Conservation (phyloP, 352 stramenopile species). For the Nothophytophthora sp. region DNA sequence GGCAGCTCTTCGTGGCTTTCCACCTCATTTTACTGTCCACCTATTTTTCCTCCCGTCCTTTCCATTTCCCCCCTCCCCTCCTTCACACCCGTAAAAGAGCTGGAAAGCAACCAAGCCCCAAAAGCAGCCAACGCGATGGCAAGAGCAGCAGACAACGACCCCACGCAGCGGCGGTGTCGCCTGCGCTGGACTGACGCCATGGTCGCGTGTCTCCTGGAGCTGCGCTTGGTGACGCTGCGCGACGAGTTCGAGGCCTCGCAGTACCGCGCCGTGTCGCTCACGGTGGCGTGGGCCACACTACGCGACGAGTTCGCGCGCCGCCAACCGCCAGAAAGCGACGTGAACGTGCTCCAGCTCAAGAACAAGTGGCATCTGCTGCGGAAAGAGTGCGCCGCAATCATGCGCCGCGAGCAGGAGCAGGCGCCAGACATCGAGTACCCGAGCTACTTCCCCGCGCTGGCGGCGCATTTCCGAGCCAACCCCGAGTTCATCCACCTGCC, state of each 20-base stretch:
- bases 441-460: neutral
- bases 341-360: constrained; percentile 1
- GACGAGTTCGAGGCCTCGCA: neutral
- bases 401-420: neutral
- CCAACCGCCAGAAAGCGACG: neutral
- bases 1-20: no score
- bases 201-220: neutral
- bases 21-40: no score
- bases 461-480: neutral
- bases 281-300: neutral
- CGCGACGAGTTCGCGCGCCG: neutral
- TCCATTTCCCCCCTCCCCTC: no score
- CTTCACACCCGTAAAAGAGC: no score
- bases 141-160: no score
- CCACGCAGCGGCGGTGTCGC: neutral
- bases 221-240: neutral
- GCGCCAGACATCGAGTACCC: neutral
- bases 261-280: neutral
- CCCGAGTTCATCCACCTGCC: neutral
- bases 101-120: no score
- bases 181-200: neutral
- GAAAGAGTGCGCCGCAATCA: neutral
- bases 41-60: no score
- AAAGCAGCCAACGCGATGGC: no score
- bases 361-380: neutral